phyloP scores from a whole-genome alignment of 176 grass and related monocot species.

The Aechmea fasciata region DNA sequence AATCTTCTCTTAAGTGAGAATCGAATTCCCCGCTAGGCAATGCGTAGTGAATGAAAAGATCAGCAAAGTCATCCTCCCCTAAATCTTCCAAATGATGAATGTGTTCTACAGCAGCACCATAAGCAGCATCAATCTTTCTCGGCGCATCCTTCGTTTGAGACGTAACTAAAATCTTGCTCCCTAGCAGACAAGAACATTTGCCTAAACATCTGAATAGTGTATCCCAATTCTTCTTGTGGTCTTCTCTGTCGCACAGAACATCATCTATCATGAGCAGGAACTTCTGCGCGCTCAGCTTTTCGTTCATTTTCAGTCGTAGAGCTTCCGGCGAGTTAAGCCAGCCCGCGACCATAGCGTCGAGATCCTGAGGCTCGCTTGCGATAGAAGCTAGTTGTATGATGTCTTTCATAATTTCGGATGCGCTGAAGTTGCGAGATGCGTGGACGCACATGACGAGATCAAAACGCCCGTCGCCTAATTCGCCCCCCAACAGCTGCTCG shows the following conservation, averaged over 20 bases:
- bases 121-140: neutral
- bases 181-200: too few species aligned
- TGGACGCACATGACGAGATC: neutral
- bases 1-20: neutral
- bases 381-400: neutral
- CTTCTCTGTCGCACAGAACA: conserved; percentile 3
- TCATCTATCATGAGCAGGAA: conserved; percentile 27
- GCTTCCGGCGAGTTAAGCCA: neutral
- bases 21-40: neutral
- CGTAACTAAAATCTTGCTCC: conserved; percentile 8
- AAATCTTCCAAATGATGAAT: neutral
- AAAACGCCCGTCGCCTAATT: neutral
- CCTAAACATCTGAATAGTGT: neutral
- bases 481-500: neutral
- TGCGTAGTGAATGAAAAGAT: neutral
- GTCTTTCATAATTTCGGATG: neutral
- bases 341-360: too few species aligned
- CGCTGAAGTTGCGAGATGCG: neutral
- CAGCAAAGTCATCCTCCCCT: neutral
- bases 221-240: neutral
- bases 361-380: neutral
- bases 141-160: neutral
- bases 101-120: neutral
- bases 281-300: neutral
- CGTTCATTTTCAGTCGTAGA: conserved; percentile 7